Conservation (phyloP, 257 asterid species). For the Eucommia ulmoides region DNA sequence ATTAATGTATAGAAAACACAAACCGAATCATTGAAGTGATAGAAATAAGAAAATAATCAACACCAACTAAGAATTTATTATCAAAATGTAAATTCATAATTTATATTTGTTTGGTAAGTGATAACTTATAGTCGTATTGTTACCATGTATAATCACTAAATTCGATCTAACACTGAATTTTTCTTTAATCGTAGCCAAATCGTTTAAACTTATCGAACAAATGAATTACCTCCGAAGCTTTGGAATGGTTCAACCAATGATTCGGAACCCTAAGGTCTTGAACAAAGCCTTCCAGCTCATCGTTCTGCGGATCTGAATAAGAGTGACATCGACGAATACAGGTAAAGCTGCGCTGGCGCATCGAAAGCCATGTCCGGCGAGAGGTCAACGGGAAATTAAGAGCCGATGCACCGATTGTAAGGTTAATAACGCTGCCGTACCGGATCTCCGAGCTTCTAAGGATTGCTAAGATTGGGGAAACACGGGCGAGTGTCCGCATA, state of each 20-base stretch:
- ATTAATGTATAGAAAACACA: too few species aligned
- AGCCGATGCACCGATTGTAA: neutral
- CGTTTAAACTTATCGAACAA: neutral
- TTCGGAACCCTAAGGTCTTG: neutral
- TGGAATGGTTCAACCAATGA: neutral
- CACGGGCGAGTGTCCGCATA: neutral
- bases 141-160: neutral
- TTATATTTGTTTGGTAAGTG: too few species aligned
- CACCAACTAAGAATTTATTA: neutral
- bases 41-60: neutral
- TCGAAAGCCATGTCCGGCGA: neutral
- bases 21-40: too few species aligned
- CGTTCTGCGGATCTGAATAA: neutral
- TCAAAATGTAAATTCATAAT: too few species aligned
- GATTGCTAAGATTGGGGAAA: neutral
- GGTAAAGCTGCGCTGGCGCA: neutral
- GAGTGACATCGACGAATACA: neutral
- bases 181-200: neutral
- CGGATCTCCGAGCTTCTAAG: neutral
- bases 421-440: neutral
- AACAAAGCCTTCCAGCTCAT: neutral
- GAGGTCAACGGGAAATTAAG: neutral
- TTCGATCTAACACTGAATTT: neutral
- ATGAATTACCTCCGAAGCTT: neutral
- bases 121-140: neutral